Conservation (phyloP, 768 basidiomycete genomes). For the Astraeus odoratus region DNA sequence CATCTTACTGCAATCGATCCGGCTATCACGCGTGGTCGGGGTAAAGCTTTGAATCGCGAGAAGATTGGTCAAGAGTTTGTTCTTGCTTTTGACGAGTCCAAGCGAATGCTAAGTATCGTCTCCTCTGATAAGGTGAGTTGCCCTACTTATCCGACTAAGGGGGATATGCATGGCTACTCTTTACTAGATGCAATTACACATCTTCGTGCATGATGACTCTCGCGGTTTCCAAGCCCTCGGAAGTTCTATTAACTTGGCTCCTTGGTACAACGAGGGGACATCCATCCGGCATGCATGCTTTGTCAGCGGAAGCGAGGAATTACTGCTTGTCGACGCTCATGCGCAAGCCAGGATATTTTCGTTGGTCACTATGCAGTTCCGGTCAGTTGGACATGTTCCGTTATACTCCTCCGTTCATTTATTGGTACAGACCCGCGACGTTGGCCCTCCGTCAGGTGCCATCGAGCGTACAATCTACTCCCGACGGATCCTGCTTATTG, state of each 20-base stretch:
- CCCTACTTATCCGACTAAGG: not conserved
- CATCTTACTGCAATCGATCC: conserved; percentile 21
- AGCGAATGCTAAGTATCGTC: conserved; percentile 41
- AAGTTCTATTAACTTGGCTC: conserved; percentile 29
- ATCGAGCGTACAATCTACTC: conserved; percentile 31
- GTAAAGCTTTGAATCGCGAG: conserved; percentile 34
- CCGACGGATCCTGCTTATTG: conserved; percentile 44
- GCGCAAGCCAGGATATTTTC: conserved; percentile 40
- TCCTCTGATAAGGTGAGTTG: conserved; percentile 32
- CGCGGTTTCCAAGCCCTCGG: conserved; percentile 35
- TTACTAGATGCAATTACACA: conserved; percentile 30
- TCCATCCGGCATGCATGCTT: conserved; percentile 32
- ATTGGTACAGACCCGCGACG: conserved; percentile 31
- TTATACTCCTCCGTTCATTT: not conserved
- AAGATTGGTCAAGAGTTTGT: conserved; percentile 41
- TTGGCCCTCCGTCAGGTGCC: conserved; percentile 30
- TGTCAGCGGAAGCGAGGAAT: conserved; percentile 39
- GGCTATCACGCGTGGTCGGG: conserved; percentile 20
- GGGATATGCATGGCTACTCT: too few relatives aligned
- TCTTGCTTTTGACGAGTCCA: conserved; percentile 47
- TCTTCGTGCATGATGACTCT: conserved; percentile 40
- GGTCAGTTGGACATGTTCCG: conserved; percentile 24
- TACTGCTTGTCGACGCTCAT: conserved; percentile 38
- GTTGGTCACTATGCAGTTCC: conserved; percentile 39
- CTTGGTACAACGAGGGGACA: conserved; percentile 33